Base-by-base conservation (phyloP, 2,329 filamentous ascomycete genomes). In the Tympanopsis confertula region DNA sequence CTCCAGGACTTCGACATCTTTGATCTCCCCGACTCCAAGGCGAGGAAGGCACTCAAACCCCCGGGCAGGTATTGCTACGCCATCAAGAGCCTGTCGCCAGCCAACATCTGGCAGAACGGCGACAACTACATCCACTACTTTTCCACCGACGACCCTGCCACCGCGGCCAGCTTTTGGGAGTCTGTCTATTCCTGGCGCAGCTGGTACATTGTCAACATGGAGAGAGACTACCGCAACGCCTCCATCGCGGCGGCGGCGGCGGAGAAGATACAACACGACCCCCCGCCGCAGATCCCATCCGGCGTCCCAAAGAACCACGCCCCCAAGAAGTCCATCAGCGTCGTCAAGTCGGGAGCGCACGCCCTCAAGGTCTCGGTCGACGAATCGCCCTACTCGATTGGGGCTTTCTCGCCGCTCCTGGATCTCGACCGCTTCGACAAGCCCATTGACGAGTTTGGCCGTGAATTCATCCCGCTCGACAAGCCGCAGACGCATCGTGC, bases 1-100 rank as follows among this genome's bases (percentile, higher is more conserved):
- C 57, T 96, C 35, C 86, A 85, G 2, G 88, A 95, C 57, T 95
- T 89, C 55, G 89, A 96, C 52, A 82, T 95, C 36, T 95, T 95
- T 59, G 22, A 7, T n/a, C 22, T 26, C 22, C 24, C 33, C 29
- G 17, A 19, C n/a, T 35, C 40, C 3, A n/a, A 7, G 7, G n/a
- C 22, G 7, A 7, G 22, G 7, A 26, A 26, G 22, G 22, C 22
- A 7, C 22, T 26, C 22, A 26, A 26, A n/a, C 7, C n/a, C 22
- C 22, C 22, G 22, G 7, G 22, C 22, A 7, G 22, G 22, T n/a
- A 26, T n/a, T 26, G 22, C 22, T 26, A 26, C 22, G 22, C 22
- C 22, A 26, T 26, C 22, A 26, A 26, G 22, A 26, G 22, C 22
- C 7, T 26, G 22, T n/a, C 7, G 22, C 22, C 7, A 7, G 22